Conservation (phyloP, 805 yeast species). For the Kazachstania psychrophila region DNA sequence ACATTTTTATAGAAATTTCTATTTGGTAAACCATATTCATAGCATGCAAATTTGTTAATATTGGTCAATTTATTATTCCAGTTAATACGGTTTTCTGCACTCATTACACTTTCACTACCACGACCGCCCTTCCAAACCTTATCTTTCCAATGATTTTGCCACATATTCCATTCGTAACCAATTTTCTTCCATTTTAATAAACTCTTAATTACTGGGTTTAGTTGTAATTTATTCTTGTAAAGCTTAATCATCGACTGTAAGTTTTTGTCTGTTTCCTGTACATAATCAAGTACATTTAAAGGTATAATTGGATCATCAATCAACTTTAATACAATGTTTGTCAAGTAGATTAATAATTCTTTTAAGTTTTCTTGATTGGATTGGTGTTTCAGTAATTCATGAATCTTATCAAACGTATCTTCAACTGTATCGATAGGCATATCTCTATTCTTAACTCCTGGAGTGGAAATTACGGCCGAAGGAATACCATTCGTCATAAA, state of each 20-base stretch:
- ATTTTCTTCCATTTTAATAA: constrained; percentile 34
- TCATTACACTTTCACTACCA: constrained; percentile 57
- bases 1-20: constrained; percentile 63
- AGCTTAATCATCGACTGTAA: constrained; percentile 35
- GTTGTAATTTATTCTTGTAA: constrained; percentile 19
- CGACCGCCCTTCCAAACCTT: constrained; percentile 33
- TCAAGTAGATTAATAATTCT: constrained; percentile 45
- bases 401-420: constrained; percentile 53
- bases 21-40: constrained; percentile 34
- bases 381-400: constrained; percentile 37
- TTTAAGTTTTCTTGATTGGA: constrained; percentile 39
- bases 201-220: constrained; percentile 26
- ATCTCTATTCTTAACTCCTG: constrained; percentile 8
- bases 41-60: constrained; percentile 44
- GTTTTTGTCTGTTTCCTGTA: constrained; percentile 36
- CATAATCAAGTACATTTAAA: constrained; percentile 42
- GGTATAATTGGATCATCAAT: constrained; percentile 72
- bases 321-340: constrained; percentile 43
- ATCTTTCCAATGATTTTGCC: constrained; percentile 56
- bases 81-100: constrained; percentile 59
- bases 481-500: constrained; percentile 49
- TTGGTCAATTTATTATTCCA: constrained; percentile 58
- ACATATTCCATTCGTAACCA: constrained; percentile 40
- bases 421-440: constrained; percentile 58
- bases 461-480: constrained; percentile 14